Evolutionary conservation across 2,329 filamentous ascomycete genomes (phyloP).

Genomic region (Leptodontidium sp.): DNA sequence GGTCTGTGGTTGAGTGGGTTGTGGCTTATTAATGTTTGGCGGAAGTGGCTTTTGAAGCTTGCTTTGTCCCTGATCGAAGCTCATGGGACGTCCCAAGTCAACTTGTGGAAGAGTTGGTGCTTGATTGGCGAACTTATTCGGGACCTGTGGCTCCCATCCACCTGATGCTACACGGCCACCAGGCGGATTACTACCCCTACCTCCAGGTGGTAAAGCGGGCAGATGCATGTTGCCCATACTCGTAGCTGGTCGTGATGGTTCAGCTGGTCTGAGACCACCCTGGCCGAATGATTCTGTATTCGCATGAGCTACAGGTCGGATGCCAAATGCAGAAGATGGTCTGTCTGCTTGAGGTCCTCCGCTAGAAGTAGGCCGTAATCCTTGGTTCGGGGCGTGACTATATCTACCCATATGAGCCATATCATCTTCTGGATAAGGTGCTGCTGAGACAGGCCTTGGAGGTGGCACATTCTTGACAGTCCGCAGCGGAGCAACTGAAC

Average conservation of each 20-base stretch:
- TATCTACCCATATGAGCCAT: slow-evolving; percentile 45
- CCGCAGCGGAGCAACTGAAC: slow-evolving; percentile 26
- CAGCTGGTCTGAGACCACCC: slow-evolving; percentile 27
- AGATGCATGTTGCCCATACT: slow-evolving; percentile 57
- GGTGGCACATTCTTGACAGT: slow-evolving; percentile 28
- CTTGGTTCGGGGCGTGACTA: slow-evolving; percentile 38
- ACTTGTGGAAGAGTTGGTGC: slow-evolving; percentile 36
- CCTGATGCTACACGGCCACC: slow-evolving; percentile 49
- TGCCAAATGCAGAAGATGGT: slow-evolving; percentile 57
- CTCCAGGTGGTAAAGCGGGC: slow-evolving; percentile 46
- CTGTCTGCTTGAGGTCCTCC: slow-evolving; percentile 54
- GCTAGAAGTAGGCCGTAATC: slow-evolving; percentile 56
- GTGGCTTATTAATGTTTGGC: slow-evolving; percentile 37
- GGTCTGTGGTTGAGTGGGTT: slow-evolving; percentile 24
- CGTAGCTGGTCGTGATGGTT: slow-evolving; percentile 52
- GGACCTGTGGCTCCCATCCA: slow-evolving; percentile 55
- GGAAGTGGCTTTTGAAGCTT: slow-evolving; percentile 36
- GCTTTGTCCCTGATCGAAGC: slow-evolving; percentile 30
- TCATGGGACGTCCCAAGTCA: slow-evolving; percentile 34
- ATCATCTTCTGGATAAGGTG: slow-evolving; percentile 77
- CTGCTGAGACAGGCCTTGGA: slow-evolving; percentile 50
- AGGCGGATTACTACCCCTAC: slow-evolving; percentile 36
- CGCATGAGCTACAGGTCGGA: slow-evolving; percentile 53
- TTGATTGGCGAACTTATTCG: slow-evolving; percentile 49
- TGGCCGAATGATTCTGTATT: slow-evolving; percentile 33